These are phyloP conservation scores for Gnaphalium uliginosum DNA, from an alignment of 129 eudicot genomes.

Conservation along the genomic window DNA sequence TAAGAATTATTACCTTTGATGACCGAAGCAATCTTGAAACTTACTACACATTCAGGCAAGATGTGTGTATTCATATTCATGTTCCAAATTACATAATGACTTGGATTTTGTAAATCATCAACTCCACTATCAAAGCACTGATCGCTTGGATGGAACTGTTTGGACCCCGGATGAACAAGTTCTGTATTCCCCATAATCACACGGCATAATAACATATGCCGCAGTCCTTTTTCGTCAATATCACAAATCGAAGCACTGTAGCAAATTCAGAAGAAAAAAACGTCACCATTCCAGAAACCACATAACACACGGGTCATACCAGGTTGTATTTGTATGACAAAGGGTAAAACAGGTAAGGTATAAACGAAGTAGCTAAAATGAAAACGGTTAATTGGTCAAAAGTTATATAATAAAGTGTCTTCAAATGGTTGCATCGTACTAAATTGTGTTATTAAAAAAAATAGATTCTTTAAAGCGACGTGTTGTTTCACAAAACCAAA, in stretches of 20 bases:
- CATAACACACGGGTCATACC: neutral
- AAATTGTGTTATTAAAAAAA: too few relatives aligned
- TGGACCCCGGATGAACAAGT: conserved; percentile 61
- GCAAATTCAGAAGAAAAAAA: neutral
- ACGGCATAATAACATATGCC: conserved; percentile 78
- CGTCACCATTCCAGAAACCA: neutral
- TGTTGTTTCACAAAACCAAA: neutral
- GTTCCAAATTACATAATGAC: conserved; percentile 73
- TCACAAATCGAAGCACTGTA: conserved; percentile 62
- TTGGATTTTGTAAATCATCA: conserved; percentile 74
- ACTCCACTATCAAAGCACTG: conserved; percentile 78
- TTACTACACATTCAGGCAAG: conserved; percentile 66
- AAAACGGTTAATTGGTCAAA: neutral
- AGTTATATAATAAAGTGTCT: too few relatives aligned
- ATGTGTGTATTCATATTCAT: conserved; percentile 75
- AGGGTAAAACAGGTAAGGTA: neutral
- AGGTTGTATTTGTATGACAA: neutral
- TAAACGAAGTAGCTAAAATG: neutral
- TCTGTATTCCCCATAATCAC: conserved; percentile 93
- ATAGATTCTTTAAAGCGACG: too few relatives aligned
- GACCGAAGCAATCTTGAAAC: conserved; percentile 57
- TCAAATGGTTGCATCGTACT: neutral
- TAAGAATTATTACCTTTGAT: conserved; percentile 56
- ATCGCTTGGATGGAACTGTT: conserved; percentile 70
- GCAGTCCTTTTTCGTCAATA: conserved; percentile 91